A percentile compares a stretch with the other conserved stretches of the same genome.
These are phyloP conservation scores for Quercus berberidifolia DNA, from an alignment of 306 rosid species.

Conservation along the genomic window DNA sequence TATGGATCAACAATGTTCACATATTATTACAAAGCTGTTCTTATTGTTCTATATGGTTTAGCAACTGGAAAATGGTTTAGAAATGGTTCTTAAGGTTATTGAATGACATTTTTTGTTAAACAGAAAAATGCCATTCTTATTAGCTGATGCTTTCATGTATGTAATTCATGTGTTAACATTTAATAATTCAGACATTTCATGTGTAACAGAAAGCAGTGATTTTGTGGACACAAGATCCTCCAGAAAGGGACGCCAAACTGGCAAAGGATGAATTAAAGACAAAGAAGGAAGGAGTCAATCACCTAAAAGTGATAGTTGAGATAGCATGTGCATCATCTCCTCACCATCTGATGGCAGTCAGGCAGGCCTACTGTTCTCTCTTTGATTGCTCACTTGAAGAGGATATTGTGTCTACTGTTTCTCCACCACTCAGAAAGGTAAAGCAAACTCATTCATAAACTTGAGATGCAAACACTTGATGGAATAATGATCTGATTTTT, in stretches of 20 bases:
- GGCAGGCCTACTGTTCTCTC: conserved; percentile 68
- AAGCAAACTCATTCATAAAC: neutral
- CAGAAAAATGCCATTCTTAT: neutral
- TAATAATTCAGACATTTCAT: conserved; percentile 7
- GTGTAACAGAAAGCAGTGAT: conserved; percentile 66
- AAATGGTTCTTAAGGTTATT: neutral
- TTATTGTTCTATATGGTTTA: neutral
- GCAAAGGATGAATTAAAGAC: conserved; percentile 55
- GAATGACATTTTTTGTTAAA: neutral
- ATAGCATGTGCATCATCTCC: conserved; percentile 88
- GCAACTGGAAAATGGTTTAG: neutral
- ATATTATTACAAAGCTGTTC: neutral
- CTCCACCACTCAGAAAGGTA: conserved; percentile 74
- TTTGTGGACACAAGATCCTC: conserved; percentile 71
- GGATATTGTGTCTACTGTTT: conserved; percentile 56
- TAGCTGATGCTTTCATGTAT: neutral
- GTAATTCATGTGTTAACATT: neutral
- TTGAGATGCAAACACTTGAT: neutral
- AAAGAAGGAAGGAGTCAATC: conserved; percentile 38
- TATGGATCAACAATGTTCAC: neutral
- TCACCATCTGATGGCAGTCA: conserved; percentile 76
- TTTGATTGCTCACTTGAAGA: conserved; percentile 83
- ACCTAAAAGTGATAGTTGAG: conserved; percentile 66
- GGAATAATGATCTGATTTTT: neutral
- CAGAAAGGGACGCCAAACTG: conserved; percentile 78